Base-by-base conservation (phyloP, 768 basidiomycete species). In the Mycena polygramma region DNA sequence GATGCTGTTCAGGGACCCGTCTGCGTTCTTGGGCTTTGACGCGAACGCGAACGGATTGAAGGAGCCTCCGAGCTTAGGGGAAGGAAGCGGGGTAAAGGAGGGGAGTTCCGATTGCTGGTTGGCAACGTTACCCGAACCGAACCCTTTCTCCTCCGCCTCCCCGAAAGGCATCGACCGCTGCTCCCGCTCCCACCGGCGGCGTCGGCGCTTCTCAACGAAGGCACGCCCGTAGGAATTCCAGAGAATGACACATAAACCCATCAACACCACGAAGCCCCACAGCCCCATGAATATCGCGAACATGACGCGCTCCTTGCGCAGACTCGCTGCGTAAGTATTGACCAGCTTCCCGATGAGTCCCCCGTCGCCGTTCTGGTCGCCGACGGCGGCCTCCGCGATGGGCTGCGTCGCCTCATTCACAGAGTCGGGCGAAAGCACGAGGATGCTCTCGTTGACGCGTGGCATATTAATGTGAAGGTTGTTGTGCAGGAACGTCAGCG, bases 401-500 rank as follows among this genome's bases (percentile, higher is more conserved):
- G 97, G 95, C 57, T 83, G 82, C 5, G 92, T 87, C 24, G 91
- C 90, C 74, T 96, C 95, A 75, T 93, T 83, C 65, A 97, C 89
- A 4, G 88, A 83, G 4, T 80, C 78, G 4, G 90, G 90, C 0
- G 95, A 95, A 63, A 98, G 88, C 37, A 96, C 84, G 55, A 99
- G 91, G 36, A 91, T 85, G 46, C 87, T 86, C 59, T 92, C 83
- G 68, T 95, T 92, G 66, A 98, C 87, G 54, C 87, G 89, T 0
- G 96, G 93, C 68, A 99, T 86, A 75, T 94, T 81, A 75, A 99
- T 84, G 57, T 90, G 84, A 55, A 97, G 90, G 81, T 98, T 95
- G 71, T 95, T 83, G 77, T 97, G 92, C 71, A 99, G 83, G 87
- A 97, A 98, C 0, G 96, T 98, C 48, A 98, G 84, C 7, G 93